Evolutionary conservation across 2,329 filamentous ascomycete species (phyloP).

Genomic region (Endothia cerciana): DNA sequence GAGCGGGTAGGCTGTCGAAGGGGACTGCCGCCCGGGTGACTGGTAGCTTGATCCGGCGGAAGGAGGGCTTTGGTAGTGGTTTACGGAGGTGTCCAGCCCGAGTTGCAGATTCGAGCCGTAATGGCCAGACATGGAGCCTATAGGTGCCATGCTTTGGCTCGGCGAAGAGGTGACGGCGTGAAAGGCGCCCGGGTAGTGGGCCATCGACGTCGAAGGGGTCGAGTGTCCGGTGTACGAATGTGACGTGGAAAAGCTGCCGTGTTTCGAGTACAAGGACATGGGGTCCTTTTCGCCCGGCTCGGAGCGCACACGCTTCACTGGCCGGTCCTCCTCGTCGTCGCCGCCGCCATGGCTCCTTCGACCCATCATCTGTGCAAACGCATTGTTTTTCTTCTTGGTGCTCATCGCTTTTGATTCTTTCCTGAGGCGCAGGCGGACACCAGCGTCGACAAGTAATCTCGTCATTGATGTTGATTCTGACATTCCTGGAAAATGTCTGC

Average conservation of each 20-base stretch:
- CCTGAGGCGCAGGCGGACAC: slow-evolving; percentile 78
- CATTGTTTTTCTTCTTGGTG: slow-evolving; percentile 50
- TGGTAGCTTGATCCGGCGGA: slow-evolving; percentile 29
- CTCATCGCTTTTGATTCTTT: slow-evolving; percentile 74
- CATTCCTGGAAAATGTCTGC: slow-evolving; percentile 79
- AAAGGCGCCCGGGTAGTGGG: slow-evolving; percentile 20
- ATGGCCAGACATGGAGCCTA: slow-evolving; percentile 23
- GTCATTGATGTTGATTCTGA: slow-evolving; percentile 81
- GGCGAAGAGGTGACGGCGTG: slow-evolving; percentile 28
- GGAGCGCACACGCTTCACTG: slow-evolving; percentile 27
- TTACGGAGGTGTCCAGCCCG: slow-evolving; percentile 25
- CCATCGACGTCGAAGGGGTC: slow-evolving; percentile 24
- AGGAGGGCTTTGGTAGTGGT: slow-evolving; percentile 26
- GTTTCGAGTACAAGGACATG: slow-evolving; percentile 22
- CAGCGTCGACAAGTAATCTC: slow-evolving; percentile 83
- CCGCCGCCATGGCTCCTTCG: slow-evolving; percentile 14
- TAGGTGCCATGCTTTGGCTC: slow-evolving; percentile 23
- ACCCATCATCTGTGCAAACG: slow-evolving; percentile 33
- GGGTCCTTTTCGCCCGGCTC: slow-evolving; percentile 22
- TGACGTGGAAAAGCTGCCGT: slow-evolving; percentile 24
- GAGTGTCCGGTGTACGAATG: slow-evolving; percentile 27
- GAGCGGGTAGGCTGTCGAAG: slow-evolving; percentile 23
- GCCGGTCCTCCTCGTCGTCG: slow-evolving; percentile 25
- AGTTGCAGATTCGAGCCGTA: slow-evolving; percentile 21
- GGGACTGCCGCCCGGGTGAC: slow-evolving; percentile 27